Base-by-base conservation (phyloP, 768 basidiomycete species). In the Strobilomyces confusus region DNA sequence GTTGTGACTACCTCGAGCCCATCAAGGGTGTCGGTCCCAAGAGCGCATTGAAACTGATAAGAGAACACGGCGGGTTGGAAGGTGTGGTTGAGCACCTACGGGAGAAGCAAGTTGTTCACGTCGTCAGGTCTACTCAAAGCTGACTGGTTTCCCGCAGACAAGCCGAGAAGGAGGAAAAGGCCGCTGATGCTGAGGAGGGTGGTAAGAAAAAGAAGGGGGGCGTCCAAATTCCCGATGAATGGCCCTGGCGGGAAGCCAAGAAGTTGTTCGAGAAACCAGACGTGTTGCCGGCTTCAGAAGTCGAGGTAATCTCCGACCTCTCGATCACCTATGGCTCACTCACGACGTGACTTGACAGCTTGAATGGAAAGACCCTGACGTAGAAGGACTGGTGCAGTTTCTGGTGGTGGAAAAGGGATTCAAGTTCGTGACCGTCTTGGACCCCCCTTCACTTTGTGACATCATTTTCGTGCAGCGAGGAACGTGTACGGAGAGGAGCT, bases 1-100 rank as follows among this genome's bases (percentile, higher is more conserved):
- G 97, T 5, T 99, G 97, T 55, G 97, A 99, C 66, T 99, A 99
- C 72, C 84, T 99, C 53, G 97, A 99, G 68, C 97, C 97, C n/a
- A 93, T 97, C 67, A 95, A 86, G 70, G 97, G 97, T 3, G 75
- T 99, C 40, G 97, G 97, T 25, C 95, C 97, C 14, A 97, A 98
- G 69, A 92, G 86, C 14, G 97, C 95, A 4, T 75, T 97, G 47
- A 99, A 98, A 72, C 80, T 98, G 30, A 79, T 98, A 41, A 77
- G 89, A 57, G 95, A 99, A 64, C 74, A 90, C 54, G 84, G 84
- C 9, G 77, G 78, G 11, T 77, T 99, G 19, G 81, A 77, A 41
- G 79, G 76, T 3, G 86, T 97, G 34, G 74, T 97, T 33, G 80
- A 85, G 52, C 85, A 92, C 63, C 75, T 97, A 9, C 80, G 84